phyloP scores from a whole-genome alignment of 2,329 filamentous ascomycete genomes.

The Aspergillus puulaauensis region DNA sequence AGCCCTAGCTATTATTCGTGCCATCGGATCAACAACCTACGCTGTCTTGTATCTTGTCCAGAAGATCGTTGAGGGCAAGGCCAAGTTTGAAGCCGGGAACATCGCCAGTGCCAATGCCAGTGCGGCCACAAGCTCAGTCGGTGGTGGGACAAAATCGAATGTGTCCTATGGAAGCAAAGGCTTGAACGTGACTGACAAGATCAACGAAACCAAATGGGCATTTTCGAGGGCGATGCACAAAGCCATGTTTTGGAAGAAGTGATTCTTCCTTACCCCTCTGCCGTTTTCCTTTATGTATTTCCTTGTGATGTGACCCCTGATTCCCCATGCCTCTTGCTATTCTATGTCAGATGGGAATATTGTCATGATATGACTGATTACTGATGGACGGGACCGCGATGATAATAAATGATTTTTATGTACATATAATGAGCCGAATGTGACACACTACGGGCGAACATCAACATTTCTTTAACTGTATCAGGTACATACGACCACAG shows the following conservation, averaged over 20 bases:
- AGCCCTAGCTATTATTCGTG: slow-evolving; percentile 80
- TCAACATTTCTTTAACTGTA: too few species aligned
- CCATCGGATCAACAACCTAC: slow-evolving; percentile 77
- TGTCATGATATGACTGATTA: slow-evolving; percentile 18
- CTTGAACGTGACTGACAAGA: slow-evolving; percentile 34
- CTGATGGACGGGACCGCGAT: slow-evolving; percentile 8
- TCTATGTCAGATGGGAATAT: slow-evolving; percentile 20
- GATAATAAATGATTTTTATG: not conserved
- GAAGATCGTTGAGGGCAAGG: slow-evolving; percentile 79
- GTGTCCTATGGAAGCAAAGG: slow-evolving; percentile 31
- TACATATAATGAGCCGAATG: slow-evolving; percentile 6
- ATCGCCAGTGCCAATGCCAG: slow-evolving; percentile 28
- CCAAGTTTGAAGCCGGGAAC: slow-evolving; percentile 54
- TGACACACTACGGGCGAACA: not conserved
- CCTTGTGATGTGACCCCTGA: slow-evolving; percentile 3
- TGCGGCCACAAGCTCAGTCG: slow-evolving; percentile 20
- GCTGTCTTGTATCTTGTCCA: slow-evolving; percentile 81
- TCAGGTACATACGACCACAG: too few species aligned
- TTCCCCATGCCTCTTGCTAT: slow-evolving; percentile 10
- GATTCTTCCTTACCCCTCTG: slow-evolving; percentile 8
- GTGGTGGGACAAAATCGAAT: slow-evolving; percentile 15
- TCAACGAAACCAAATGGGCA: slow-evolving; percentile 37
- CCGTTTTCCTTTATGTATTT: not conserved
- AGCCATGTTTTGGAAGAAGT: slow-evolving; percentile 43
- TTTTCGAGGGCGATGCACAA: slow-evolving; percentile 33